These are phyloP conservation scores for Aegilops speltoides DNA, from an alignment of 176 grass and related monocot species.

Conservation along the genomic window DNA sequence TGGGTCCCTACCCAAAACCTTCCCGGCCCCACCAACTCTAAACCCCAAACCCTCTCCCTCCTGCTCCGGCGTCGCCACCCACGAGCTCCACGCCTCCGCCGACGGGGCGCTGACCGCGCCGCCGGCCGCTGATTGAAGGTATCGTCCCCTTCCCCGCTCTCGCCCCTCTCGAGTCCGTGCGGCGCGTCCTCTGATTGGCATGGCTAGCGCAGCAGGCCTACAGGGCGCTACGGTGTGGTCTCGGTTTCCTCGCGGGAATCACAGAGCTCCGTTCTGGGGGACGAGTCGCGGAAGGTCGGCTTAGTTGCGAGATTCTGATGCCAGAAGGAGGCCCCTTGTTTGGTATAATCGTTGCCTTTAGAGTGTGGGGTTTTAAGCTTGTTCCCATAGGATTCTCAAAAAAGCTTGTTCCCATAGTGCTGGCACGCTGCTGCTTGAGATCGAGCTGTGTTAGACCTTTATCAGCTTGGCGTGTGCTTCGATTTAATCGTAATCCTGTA, in stretches of 20 bases:
- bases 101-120: background rate
- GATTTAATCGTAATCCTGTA: background rate
- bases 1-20: slow-evolving; percentile 17
- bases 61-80: background rate
- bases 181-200: background rate
- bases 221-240: background rate
- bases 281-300: background rate
- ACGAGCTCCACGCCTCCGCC: slow-evolving; percentile 17
- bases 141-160: background rate
- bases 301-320: background rate
- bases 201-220: background rate
- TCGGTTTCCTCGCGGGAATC: background rate
- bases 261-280: background rate
- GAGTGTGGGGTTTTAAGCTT: background rate
- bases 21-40: background rate
- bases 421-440: background rate
- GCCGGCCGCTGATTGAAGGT: background rate
- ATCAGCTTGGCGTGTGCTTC: background rate
- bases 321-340: background rate
- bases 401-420: background rate
- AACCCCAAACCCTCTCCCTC: slow-evolving; percentile 1
- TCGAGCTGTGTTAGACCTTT: background rate
- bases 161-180: background rate
- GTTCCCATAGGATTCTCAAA: background rate
- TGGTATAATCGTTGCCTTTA: background rate